A percentile compares a stretch with the other conserved stretches of the same genome.
These are phyloP conservation scores for Pseudocohnilembus persalinus DNA, from an alignment of 169 alveolate genomes.

Conservation along the genomic window DNA sequence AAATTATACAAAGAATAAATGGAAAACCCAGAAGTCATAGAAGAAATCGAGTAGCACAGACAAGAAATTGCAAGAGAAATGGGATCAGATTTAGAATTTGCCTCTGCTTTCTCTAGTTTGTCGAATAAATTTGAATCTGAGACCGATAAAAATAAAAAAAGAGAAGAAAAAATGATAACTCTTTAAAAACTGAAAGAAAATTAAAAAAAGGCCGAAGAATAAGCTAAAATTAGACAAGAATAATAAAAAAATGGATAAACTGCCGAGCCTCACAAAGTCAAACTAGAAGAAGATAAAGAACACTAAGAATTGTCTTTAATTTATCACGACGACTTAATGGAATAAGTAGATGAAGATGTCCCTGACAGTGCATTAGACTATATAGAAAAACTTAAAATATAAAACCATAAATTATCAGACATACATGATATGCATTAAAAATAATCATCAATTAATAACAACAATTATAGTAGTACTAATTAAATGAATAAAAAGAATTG, in stretches of 20 bases:
- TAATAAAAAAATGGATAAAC: too few relatives aligned
- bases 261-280: too few relatives aligned
- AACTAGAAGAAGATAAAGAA: neutral
- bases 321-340: neutral
- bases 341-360: neutral
- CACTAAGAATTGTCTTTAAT: neutral
- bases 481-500: too few relatives aligned
- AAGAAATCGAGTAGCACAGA: neutral
- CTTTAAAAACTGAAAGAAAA: neutral
- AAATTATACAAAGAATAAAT: neutral
- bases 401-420: too few relatives aligned
- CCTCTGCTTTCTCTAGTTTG: neutral
- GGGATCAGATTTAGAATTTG: neutral
- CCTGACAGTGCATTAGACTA: too few relatives aligned
- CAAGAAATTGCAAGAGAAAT: neutral
- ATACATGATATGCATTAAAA: too few relatives aligned
- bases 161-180: neutral
- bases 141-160: neutral
- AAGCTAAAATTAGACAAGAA: neutral
- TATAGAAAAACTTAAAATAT: too few relatives aligned
- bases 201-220: neutral
- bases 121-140: neutral
- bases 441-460: too few relatives aligned
- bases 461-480: too few relatives aligned
- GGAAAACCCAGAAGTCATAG: neutral